Evolutionary conservation across 129 eudicot species (phyloP).

Genomic region (Saussurea involucrata): DNA sequence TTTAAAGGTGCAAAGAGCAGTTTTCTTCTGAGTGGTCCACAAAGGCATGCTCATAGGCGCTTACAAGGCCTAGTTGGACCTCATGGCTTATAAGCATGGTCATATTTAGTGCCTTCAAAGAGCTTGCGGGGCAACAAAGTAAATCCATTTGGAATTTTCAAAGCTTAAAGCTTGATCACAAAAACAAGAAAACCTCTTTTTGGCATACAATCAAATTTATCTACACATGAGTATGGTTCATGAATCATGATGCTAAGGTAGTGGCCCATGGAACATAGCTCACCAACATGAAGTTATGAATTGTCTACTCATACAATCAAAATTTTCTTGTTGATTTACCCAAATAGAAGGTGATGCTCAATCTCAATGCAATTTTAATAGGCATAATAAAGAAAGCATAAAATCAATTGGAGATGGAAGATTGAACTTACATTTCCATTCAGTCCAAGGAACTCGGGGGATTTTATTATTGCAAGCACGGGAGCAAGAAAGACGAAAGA

Average conservation of each 20-base stretch:
- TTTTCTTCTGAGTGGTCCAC: neutral
- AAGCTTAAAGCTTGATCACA: neutral
- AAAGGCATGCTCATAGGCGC: neutral
- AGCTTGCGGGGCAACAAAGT: neutral
- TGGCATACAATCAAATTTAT: neutral
- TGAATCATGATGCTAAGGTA: neutral
- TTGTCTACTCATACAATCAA: neutral
- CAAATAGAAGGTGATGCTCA: neutral
- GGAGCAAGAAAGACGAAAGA: conserved; percentile 97
- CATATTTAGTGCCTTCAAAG: neutral
- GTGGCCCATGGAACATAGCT: neutral
- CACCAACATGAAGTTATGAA: neutral
- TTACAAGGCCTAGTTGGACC: neutral
- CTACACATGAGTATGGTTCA: neutral
- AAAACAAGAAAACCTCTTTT: neutral
- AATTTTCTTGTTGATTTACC: neutral
- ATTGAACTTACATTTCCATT: conserved; percentile 71
- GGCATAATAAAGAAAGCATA: neutral
- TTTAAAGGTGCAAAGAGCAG: neutral
- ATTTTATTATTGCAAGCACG: conserved; percentile 86
- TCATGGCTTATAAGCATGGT: neutral
- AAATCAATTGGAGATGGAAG: neutral
- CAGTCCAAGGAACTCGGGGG: conserved; percentile 78
- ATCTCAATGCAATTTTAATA: neutral
- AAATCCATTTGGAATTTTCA: neutral